Conservation (phyloP, 192 early-diverging fungal species). For the Backusella liffmaniae region DNA sequence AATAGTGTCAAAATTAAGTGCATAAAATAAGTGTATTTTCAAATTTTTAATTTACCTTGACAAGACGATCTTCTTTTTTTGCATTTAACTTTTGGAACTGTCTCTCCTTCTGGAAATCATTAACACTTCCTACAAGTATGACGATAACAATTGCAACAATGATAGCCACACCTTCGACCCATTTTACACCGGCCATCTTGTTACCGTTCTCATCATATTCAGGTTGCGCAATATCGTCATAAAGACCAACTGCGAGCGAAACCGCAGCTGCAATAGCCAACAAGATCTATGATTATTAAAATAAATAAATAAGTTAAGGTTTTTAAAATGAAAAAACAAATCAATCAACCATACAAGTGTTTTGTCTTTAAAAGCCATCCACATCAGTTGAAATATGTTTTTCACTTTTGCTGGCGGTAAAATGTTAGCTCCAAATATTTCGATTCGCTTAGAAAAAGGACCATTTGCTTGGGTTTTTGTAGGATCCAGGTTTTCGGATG, state of each 20-base stretch:
- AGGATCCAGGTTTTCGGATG: not conserved
- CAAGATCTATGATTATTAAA: constrained; percentile 51
- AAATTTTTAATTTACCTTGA: constrained; percentile 47
- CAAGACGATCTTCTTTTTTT: constrained; percentile 81
- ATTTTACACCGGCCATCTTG: constrained; percentile 55
- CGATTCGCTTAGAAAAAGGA: constrained; percentile 52
- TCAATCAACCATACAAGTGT: constrained; percentile 52
- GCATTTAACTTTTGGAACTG: constrained; percentile 83
- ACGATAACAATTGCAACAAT: constrained; percentile 78
- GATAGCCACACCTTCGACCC: constrained; percentile 90
- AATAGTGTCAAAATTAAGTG: not conserved
- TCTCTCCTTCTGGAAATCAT: constrained; percentile 84
- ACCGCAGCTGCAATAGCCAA: constrained; percentile 74
- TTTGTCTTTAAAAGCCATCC: constrained; percentile 82
- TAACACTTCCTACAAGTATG: constrained; percentile 72
- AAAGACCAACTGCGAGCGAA: constrained; percentile 78
- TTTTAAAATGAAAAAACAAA: not conserved
- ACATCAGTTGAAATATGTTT: constrained; percentile 71
- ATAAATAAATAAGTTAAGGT: not conserved
- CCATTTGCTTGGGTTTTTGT: not conserved
- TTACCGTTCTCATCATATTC: constrained; percentile 33
- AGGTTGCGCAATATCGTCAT: constrained; percentile 68
- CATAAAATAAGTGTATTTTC: not conserved
- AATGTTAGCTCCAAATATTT: constrained; percentile 67
- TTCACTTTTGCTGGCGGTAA: constrained; percentile 70